Evolutionary conservation across 305 asterid species (phyloP), one percentile per base, ranked within the genome.

Genomic region (Fraxinus dipetala): DNA sequence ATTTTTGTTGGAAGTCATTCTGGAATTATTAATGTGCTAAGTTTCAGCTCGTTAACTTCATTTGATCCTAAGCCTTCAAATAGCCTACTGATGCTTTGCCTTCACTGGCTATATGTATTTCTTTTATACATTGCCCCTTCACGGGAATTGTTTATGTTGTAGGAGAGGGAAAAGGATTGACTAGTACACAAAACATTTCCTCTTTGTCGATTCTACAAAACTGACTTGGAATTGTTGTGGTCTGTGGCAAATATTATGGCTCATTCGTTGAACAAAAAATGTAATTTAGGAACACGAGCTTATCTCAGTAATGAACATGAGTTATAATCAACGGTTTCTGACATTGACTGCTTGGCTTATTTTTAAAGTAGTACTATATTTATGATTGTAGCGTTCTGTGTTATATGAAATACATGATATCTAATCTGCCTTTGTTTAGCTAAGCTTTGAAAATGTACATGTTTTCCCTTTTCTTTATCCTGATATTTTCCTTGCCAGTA

Each of bases 91-190:
- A 56, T 72, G 48, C 5, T 24, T 9, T 51, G 38, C 1, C 65
- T 11, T 56, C 76, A 61, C 20, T 54, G 74, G 61, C 35, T 28
- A 61, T 18, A 10, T 63, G 38, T 38, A 20, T 48, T 75, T n/a
- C 59, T 48, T n/a, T 4, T 32, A 24, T 76, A 76, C 54, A 35
- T 36, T 79, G 80, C 54, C 31, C 45, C 77, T 85, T 82, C 56
- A 73, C 79, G 75, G 76, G 67, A 34, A 48, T 80, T 80, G 28
- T 84, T 79, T 77, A 51, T 84, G 63, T 83, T 87, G 88, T 88
- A 90, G 91, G 93, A 76, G 83, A 77, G 86, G 77, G 83, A 87
- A 80, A 85, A 84, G 86, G 51, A 78, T 13, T 65, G 61, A 81
- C 32, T 84, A 51, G 85, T 80, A 82, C 84, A 79, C 75, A 82